Evolutionary conservation across 176 grass and related monocot species (phyloP), one percentile per base, ranked within the genome.

Genomic region (Raddia guianensis): DNA sequence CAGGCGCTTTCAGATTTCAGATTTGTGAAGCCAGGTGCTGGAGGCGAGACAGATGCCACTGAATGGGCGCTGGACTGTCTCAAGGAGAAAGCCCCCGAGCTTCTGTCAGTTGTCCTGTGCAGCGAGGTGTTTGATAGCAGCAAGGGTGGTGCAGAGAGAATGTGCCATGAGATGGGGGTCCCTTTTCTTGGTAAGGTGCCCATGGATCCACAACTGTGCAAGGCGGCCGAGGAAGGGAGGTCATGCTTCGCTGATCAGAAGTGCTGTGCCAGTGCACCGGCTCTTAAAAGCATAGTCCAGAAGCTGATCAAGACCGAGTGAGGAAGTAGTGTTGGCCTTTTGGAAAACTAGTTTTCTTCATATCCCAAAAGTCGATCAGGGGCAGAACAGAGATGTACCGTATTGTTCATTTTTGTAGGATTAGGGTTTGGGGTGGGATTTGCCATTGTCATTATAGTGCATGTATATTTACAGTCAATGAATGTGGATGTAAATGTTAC

Each of bases 141-240:
- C 74, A 77, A 66, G 59, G 92, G 95, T 9, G 95, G 92, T 0
- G 95, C 95, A 1, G 88, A 90, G 52, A 91, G 91, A 68, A 98
- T 98, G 95, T 95, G 95, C 72, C 42, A 35, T 3, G 92, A 98
- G 74, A 91, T 95, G 92, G 90, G 79, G 8, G 92, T 95, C 1
- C 90, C 90, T 75, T 98, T 98, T 62, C 90, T 98, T 0, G 95
- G 95, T 12, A 95, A 94, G 88, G 95, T 98, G 49, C 95, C 95
- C 5, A 78, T 98, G 92, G 95, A 98, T 78, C 92, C 95, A 0
- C 83, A 95, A 40, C 88, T 98, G 46, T 95, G 95, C 82, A 86
- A 90, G 50, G 95, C 95, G 3, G 92, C 95, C 0, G 95, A 98
- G 86, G 95, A 98, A 95, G 95, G 95, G 66, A 84, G 90, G 53